These are phyloP conservation scores for Saccharomyces paradoxus DNA, from an alignment of 805 yeast genomes.

Conservation along the genomic window DNA sequence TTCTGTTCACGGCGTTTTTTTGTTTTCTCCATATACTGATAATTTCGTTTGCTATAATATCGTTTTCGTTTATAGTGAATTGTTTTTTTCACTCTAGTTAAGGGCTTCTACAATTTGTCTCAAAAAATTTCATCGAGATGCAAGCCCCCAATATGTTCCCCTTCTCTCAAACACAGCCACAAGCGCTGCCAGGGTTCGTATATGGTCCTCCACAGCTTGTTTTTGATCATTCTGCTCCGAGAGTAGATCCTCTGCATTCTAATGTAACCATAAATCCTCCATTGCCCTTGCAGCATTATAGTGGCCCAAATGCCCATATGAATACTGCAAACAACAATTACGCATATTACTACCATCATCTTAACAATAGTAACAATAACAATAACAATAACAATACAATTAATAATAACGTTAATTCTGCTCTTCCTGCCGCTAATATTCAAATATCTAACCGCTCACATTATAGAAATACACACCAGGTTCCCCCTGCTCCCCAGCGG, in stretches of 20 bases:
- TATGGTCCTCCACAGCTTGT: neutral
- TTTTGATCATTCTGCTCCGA: neutral
- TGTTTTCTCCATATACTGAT: neutral
- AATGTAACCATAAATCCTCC: neutral
- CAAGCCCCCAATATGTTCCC: neutral
- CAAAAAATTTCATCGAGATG: neutral
- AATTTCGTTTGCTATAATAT: neutral
- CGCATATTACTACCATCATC: neutral
- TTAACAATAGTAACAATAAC: neutral
- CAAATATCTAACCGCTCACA: neutral
- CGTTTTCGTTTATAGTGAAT: neutral
- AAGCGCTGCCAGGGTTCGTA: neutral
- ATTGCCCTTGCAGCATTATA: neutral
- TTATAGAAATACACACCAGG: neutral
- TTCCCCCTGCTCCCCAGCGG: neutral
- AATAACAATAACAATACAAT: neutral
- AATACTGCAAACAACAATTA: neutral
- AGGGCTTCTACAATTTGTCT: neutral
- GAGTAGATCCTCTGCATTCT: neutral
- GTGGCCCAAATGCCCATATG: neutral
- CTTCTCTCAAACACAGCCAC: neutral
- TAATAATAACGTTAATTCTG: neutral
- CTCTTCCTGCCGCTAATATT: neutral
- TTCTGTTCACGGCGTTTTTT: too few species aligned
- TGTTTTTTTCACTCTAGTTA: neutral